These are phyloP conservation scores for Chenopodium formosanum DNA, from an alignment of 148 eudicot species.

Conservation along the genomic window DNA sequence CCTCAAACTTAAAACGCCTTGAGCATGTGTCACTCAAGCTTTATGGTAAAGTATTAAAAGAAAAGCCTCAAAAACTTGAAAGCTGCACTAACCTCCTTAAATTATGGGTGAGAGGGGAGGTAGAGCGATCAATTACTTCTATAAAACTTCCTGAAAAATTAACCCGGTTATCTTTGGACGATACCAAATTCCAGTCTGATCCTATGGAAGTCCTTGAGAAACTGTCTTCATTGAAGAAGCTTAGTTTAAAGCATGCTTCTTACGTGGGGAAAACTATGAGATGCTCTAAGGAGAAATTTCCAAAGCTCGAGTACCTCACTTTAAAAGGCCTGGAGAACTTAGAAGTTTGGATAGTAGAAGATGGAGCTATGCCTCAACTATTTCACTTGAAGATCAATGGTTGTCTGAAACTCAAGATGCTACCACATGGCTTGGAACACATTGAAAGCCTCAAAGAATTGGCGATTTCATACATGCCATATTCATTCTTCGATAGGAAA, in stretches of 20 bases:
- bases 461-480: conserved; percentile 18
- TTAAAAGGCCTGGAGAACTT: conserved; percentile 14
- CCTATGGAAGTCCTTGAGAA: conserved; percentile 26
- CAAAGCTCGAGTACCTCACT: conserved; percentile 2
- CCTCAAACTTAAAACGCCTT: too few relatives aligned
- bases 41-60: too few relatives aligned
- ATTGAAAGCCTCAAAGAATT: conserved; percentile 18
- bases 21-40: too few relatives aligned
- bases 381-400: conserved; percentile 12
- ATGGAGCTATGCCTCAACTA: conserved; percentile 17
- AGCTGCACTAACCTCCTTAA: conserved; percentile 1
- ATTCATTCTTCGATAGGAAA: neutral
- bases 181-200: conserved; percentile 11
- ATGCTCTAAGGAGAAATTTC: neutral
- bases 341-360: conserved; percentile 6
- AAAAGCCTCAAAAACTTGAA: too few relatives aligned
- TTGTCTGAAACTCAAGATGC: conserved; percentile 17
- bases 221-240: conserved; percentile 8
- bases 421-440: conserved; percentile 13
- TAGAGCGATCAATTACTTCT: too few relatives aligned
- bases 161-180: neutral
- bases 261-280: conserved; percentile 4
- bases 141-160: too few relatives aligned
- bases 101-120: conserved; percentile 19
- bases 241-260: conserved; percentile 17